phyloP scores from a whole-genome alignment of 192 early-diverging fungal species.

The Diversispora epigaea region DNA sequence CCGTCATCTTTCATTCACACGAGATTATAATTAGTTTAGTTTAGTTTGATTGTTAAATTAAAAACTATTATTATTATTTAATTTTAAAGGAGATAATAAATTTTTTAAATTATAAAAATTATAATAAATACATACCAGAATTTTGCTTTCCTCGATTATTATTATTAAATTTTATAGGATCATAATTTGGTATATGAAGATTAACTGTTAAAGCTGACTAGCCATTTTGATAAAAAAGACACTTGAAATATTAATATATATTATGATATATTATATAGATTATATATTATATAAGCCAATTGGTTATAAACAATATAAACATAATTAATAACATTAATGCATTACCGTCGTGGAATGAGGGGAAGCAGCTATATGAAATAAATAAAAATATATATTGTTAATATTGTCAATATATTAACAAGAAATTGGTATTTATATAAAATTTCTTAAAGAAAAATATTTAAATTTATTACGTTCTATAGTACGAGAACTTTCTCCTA shows the following conservation, averaged over 20 bases:
- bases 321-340: no score
- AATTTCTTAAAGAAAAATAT: no score
- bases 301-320: no score
- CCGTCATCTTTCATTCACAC: slow-evolving; percentile 52
- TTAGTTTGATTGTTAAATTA: neutral
- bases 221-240: neutral
- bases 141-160: slow-evolving; percentile 2
- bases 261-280: no score
- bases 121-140: slow-evolving; percentile 3
- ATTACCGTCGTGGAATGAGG: neutral
- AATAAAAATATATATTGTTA: neutral
- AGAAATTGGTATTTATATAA: no score
- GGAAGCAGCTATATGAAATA: neutral
- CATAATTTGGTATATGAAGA: slow-evolving; percentile 36
- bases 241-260: neutral
- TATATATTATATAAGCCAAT: no score
- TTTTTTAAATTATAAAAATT: neutral
- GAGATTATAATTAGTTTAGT: neutral
- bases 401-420: neutral
- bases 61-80: neutral
- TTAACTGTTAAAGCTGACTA: slow-evolving; percentile 19
- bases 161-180: slow-evolving; percentile 12
- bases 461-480: no score
- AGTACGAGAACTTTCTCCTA: slow-evolving; percentile 17
- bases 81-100: no score